A percentile compares a stretch with the other conserved stretches of the same genome.
These are phyloP conservation scores for Trametes cinnabarina DNA, from an alignment of 768 basidiomycete species.

Conservation along the genomic window DNA sequence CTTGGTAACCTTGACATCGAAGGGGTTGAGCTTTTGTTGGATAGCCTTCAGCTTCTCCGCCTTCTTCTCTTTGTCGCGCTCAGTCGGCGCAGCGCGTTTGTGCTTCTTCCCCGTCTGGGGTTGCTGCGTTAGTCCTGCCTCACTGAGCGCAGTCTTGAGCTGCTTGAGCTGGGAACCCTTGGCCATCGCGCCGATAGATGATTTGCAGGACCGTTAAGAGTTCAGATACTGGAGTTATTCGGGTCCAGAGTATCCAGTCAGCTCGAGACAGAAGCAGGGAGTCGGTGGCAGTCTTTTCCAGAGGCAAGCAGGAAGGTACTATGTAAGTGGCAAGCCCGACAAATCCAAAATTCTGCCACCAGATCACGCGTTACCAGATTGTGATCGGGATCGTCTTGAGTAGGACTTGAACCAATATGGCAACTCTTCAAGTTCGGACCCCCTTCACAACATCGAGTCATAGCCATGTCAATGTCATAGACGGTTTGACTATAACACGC, in stretches of 20 bases:
- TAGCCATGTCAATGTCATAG: too few species aligned
- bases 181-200: slow-evolving; percentile 43
- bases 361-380: neutral
- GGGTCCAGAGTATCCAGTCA: neutral
- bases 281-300: too few species aligned
- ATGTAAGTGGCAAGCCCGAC: neutral
- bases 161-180: slow-evolving; percentile 90
- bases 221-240: neutral
- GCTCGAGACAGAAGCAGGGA: too few species aligned
- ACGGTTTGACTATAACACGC: too few species aligned
- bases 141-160: slow-evolving; percentile 79
- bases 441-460: too few species aligned
- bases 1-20: slow-evolving; percentile 90
- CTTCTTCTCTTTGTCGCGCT: slow-evolving; percentile 81
- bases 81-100: slow-evolving; percentile 56
- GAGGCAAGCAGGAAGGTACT: too few species aligned
- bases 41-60: slow-evolving; percentile 81
- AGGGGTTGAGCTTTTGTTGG: slow-evolving; percentile 84
- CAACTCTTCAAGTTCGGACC: neutral
- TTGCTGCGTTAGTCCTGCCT: slow-evolving; percentile 72
- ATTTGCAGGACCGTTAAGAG: neutral
- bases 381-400: neutral
- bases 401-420: neutral
- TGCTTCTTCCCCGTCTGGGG: slow-evolving; percentile 63
- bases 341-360: slow-evolving; percentile 1